phyloP scores from a whole-genome alignment of 2,329 filamentous ascomycete genomes.

The Sporothrix variecibatus region DNA sequence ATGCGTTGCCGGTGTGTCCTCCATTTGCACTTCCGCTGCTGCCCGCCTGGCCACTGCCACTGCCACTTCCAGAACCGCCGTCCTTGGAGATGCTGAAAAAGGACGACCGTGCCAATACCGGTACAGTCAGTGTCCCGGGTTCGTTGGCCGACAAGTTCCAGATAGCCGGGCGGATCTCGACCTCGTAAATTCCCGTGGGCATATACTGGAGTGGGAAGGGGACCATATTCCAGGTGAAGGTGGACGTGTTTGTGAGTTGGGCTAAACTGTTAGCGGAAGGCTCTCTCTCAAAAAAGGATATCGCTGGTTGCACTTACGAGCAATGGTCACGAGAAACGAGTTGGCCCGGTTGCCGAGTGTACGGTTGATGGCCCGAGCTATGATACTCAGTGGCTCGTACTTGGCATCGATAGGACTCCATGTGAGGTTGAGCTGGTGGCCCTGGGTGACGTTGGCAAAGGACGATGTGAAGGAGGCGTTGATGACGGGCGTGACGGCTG shows the following conservation, averaged over 20 bases:
- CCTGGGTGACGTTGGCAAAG: conserved; percentile 32
- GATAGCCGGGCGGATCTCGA: conserved; percentile 33
- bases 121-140: conserved; percentile 24
- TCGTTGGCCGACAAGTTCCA: conserved; percentile 26
- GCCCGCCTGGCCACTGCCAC: neutral
- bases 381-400: conserved; percentile 34
- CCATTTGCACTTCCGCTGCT: neutral
- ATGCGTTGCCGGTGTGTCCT: neutral
- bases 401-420: conserved; percentile 32
- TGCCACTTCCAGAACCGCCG: no score
- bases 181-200: conserved; percentile 34
- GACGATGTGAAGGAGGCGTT: conserved; percentile 34
- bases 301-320: conserved; percentile 28
- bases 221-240: conserved; percentile 32
- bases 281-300: neutral
- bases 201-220: conserved; percentile 35
- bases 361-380: conserved; percentile 34
- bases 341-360: conserved; percentile 27
- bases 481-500: neutral
- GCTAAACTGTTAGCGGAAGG: neutral
- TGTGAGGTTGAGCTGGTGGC: conserved; percentile 29
- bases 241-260: conserved; percentile 30
- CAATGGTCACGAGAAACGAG: conserved; percentile 32
- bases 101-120: conserved; percentile 33
- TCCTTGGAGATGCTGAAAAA: conserved; percentile 30